These are phyloP conservation scores for Yamadazyma triangularis DNA, from an alignment of 1,139 yeast species.

Conservation along the genomic window DNA sequence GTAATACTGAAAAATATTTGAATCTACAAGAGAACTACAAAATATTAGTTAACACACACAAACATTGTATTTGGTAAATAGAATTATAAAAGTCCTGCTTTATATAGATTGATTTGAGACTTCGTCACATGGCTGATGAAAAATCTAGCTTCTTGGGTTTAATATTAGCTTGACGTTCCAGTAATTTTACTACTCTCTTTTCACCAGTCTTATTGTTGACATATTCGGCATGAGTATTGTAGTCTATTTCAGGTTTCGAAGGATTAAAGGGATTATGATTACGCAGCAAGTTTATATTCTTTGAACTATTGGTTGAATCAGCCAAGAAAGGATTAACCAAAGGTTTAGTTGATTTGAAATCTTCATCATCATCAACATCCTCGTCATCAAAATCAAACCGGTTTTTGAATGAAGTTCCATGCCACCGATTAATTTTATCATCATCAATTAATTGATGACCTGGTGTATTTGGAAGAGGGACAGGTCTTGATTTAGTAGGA, in stretches of 20 bases:
- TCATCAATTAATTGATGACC: conserved; percentile 31
- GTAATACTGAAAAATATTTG: conserved; percentile 1
- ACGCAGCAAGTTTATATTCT: not conserved
- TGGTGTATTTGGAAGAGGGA: conserved; percentile 24
- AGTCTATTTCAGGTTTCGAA: conserved; percentile 16
- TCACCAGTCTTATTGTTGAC: conserved; percentile 38
- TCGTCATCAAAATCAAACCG: conserved; percentile 32
- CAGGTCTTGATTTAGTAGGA: conserved; percentile 1
- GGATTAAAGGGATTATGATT: not conserved
- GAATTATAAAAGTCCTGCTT: conserved; percentile 8
- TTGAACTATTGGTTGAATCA: not conserved
- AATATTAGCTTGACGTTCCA: conserved; percentile 30
- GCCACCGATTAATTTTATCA: conserved; percentile 32
- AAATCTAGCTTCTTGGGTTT: conserved; percentile 41
- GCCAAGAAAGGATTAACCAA: conserved; percentile 18
- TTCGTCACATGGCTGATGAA: conserved; percentile 5
- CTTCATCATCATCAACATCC: conserved; percentile 5
- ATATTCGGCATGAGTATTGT: conserved; percentile 37
- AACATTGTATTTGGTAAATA: no score
- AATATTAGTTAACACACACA: no score
- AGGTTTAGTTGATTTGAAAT: conserved; percentile 1
- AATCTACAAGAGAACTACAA: no score
- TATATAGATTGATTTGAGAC: not conserved
- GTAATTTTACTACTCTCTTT: conserved; percentile 27
- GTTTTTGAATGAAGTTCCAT: conserved; percentile 23